phyloP scores from a whole-genome alignment of 179 eudicot species.

The Monotropa hypopitys region DNA sequence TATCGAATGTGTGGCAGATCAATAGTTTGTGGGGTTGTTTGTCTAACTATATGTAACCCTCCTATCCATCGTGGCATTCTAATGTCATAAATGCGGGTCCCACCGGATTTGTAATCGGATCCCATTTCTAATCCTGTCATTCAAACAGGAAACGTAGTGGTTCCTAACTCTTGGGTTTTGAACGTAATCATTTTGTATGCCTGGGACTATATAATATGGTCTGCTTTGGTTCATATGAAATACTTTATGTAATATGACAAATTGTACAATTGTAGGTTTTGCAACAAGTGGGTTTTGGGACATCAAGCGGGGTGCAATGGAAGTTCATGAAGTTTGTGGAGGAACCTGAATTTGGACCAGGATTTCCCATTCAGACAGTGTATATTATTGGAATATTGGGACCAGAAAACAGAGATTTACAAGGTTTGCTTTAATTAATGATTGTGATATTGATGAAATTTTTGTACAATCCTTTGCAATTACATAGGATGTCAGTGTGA shows the following conservation, averaged over 20 bases:
- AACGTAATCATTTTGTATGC: background rate
- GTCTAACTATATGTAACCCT: background rate
- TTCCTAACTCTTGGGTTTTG: background rate
- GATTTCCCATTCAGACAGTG: conserved; percentile 42
- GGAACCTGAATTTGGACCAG: conserved; percentile 85
- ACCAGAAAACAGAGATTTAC: conserved; percentile 17
- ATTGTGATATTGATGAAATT: background rate
- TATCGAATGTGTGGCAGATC: background rate
- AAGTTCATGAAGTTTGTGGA: conserved; percentile 48
- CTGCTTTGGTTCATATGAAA: background rate
- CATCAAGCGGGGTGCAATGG: conserved; percentile 33
- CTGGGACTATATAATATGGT: background rate
- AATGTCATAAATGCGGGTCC: background rate
- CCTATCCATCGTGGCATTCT: background rate
- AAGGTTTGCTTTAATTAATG: conserved; percentile 34
- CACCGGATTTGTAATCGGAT: background rate
- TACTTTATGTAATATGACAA: background rate
- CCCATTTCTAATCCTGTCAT: background rate
- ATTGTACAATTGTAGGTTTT: conserved; percentile 34
- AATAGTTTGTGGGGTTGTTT: background rate
- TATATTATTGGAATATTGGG: conserved; percentile 31
- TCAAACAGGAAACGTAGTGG: background rate
- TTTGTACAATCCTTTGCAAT: background rate
- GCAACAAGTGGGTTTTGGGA: conserved; percentile 40
- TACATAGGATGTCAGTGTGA: background rate